Evolutionary conservation across 495 filamentous ascomycete genomes (phyloP).

Genomic region (Rhizodiscina lignyota): DNA sequence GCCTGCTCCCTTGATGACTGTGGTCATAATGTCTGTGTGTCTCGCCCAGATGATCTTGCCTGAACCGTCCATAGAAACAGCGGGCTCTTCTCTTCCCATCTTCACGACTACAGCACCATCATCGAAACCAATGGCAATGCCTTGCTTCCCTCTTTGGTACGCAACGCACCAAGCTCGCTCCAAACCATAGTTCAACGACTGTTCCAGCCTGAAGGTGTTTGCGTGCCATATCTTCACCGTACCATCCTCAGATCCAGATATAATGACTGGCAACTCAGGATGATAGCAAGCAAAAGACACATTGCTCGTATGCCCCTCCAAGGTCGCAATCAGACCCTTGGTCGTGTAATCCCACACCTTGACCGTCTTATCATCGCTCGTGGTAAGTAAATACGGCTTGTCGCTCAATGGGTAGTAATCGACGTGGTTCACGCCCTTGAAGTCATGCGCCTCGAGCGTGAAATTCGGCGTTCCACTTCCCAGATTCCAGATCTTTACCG

Average conservation of each 20-base stretch:
- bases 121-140: constrained; percentile 90
- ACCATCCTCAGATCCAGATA: constrained; percentile 96
- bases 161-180: constrained; percentile 96
- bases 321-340: constrained; percentile 86
- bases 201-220: constrained; percentile 88
- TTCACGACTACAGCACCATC: constrained; percentile 96
- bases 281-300: constrained; percentile 99
- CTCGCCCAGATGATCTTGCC: constrained; percentile 93
- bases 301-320: constrained; percentile 96
- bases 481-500: constrained; percentile 77
- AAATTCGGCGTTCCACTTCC: constrained; percentile 78
- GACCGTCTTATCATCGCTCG: constrained; percentile 58
- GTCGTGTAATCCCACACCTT: constrained; percentile 98
- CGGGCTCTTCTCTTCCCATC: constrained; percentile 93
- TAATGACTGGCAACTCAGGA: constrained; percentile 90
- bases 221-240: constrained; percentile 99
- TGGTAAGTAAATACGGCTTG: constrained; percentile 90
- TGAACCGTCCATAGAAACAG: constrained; percentile 88
- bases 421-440: constrained; percentile 92
- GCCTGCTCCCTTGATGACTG: constrained; percentile 83
- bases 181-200: constrained; percentile 85
- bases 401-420: constrained; percentile 93
- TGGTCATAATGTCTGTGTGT: constrained; percentile 84
- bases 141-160: constrained; percentile 86
- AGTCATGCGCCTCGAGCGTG: constrained; percentile 89